A percentile compares a stretch with the other conserved stretches of the same genome.
Evolutionary conservation across 2,329 filamentous ascomycete species (phyloP).

Genomic region (Teratosphaeria destructans): DNA sequence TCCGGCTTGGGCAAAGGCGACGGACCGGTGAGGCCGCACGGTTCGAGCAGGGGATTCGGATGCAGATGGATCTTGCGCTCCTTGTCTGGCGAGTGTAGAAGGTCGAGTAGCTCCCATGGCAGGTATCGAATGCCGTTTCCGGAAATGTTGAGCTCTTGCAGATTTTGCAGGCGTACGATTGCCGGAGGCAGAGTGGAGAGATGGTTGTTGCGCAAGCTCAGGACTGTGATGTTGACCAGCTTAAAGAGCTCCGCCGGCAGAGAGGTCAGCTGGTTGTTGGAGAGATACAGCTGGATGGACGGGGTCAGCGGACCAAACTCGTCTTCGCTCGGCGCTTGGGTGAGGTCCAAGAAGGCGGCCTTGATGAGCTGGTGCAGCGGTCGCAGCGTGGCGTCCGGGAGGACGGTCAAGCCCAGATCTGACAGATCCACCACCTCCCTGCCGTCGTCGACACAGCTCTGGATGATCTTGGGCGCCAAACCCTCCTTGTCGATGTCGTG

Average conservation of each 20-base stretch:
- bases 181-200: conserved; percentile 51
- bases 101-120: conserved; percentile 51
- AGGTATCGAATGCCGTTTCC: conserved; percentile 52
- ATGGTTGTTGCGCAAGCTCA: conserved; percentile 56
- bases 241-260: conserved; percentile 53
- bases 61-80: conserved; percentile 46
- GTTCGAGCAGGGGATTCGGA: conserved; percentile 49
- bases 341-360: conserved; percentile 16
- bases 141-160: conserved; percentile 55
- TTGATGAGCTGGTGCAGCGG: conserved; percentile 38
- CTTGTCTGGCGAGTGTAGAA: conserved; percentile 37
- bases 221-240: conserved; percentile 50
- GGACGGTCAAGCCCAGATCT: conserved; percentile 39
- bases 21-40: conserved; percentile 8
- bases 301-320: conserved; percentile 51
- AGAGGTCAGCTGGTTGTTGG: conserved; percentile 45
- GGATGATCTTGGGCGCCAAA: conserved; percentile 15
- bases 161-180: conserved; percentile 47
- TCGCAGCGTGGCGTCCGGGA: conserved; percentile 49
- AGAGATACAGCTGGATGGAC: conserved; percentile 51
- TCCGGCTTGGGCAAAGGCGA: conserved; percentile 6
- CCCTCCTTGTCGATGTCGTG: conserved; percentile 7
- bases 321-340: conserved; percentile 38
- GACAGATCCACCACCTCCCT: conserved; percentile 52
- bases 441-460: conserved; percentile 40